Conservation (phyloP, 148 eudicot genomes). For the Arctostaphylos glauca region DNA sequence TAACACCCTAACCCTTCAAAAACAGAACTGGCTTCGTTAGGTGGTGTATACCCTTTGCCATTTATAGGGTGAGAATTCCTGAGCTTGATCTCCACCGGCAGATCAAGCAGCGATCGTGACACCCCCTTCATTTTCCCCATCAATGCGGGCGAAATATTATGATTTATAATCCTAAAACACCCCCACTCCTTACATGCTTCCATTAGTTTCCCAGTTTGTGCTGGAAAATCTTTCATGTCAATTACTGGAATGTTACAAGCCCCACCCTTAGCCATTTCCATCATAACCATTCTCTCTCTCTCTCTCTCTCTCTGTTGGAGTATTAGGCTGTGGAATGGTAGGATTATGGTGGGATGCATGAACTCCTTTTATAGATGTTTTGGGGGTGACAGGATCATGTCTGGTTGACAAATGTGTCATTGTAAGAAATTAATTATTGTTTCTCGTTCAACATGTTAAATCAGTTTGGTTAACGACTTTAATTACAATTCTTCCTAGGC, state of each 20-base stretch:
- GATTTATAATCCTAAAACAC: conserved; percentile 30
- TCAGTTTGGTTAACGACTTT: neutral
- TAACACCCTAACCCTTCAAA: conserved; percentile 21
- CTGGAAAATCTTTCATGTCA: conserved; percentile 9
- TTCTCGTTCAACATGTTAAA: neutral
- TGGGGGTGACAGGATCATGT: neutral
- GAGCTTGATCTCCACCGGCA: conserved; percentile 24
- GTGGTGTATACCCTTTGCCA: conserved; percentile 21
- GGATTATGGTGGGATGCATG: neutral
- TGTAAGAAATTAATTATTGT: too few species aligned
- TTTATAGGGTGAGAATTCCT: conserved; percentile 4
- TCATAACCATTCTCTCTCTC: neutral
- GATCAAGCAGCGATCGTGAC: conserved; percentile 16
- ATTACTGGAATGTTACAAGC: conserved; percentile 8
- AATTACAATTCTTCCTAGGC: too few species aligned
- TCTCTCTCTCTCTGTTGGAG: neutral
- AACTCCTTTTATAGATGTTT: neutral
- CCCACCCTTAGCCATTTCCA: neutral
- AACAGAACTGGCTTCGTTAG: neutral
- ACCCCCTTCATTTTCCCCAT: conserved; percentile 24
- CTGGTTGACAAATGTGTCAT: neutral
- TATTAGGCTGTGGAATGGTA: neutral
- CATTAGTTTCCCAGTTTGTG: conserved; percentile 13
- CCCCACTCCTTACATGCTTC: conserved; percentile 28
- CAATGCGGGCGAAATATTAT: conserved; percentile 6